Evolutionary conservation across 192 early-diverging fungal genomes (phyloP).

Genomic region (Martensiomyces pterosporus): DNA sequence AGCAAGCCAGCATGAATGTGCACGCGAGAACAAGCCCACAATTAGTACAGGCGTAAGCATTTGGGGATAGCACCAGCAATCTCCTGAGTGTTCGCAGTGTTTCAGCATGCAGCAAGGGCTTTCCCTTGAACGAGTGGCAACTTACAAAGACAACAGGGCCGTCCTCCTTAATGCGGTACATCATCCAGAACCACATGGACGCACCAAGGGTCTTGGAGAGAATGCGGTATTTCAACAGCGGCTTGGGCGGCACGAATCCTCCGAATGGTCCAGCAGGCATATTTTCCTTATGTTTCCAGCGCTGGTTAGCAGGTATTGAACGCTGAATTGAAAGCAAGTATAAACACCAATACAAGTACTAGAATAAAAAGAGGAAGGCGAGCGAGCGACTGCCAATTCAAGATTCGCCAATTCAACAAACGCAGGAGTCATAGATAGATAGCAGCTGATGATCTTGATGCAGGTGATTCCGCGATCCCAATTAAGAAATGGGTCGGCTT

Average conservation of each 20-base stretch:
- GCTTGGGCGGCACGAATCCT: slow-evolving; percentile 43
- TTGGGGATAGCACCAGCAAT: too few species aligned
- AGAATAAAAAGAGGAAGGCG: slow-evolving; percentile 1
- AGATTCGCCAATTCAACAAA: too few species aligned
- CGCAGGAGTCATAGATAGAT: background rate
- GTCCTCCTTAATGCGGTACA: slow-evolving; percentile 77
- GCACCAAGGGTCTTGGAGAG: slow-evolving; percentile 64
- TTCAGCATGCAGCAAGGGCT: too few species aligned
- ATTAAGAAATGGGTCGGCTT: too few species aligned
- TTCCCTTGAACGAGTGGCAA: too few species aligned
- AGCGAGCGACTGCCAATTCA: background rate
- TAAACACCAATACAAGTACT: background rate
- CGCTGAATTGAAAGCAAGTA: background rate
- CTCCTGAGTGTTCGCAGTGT: too few species aligned
- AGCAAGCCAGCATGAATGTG: background rate
- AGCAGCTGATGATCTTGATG: background rate
- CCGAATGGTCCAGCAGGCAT: slow-evolving; percentile 37
- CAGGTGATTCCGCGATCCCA: too few species aligned
- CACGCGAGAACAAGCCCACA: too few species aligned
- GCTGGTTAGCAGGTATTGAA: background rate
- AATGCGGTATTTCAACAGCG: slow-evolving; percentile 46
- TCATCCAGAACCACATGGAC: slow-evolving; percentile 81
- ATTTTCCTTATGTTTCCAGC: background rate
- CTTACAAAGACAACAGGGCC: slow-evolving; percentile 65
- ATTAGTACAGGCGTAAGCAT: background rate